Percentiles rank a stretch among this genome's conserved stretches.
phyloP scores from a whole-genome alignment of 2,329 filamentous ascomycete genomes.

The Aquanectria penicillioides region DNA sequence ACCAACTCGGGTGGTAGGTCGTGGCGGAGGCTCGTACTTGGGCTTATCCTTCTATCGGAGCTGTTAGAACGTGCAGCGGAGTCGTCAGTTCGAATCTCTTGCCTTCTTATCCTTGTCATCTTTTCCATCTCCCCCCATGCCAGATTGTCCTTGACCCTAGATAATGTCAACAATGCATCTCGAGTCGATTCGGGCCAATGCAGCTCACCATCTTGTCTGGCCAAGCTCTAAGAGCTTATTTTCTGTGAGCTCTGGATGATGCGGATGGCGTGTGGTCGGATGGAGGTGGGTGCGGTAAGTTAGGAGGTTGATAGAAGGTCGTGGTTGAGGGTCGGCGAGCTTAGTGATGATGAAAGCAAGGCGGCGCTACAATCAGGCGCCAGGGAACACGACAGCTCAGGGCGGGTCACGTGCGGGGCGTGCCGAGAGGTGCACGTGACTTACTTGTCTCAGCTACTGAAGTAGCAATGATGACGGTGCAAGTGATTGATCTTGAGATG shows the following conservation, averaged over 20 bases:
- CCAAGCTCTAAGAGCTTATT: conserved; percentile 44
- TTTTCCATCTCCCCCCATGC: conserved; percentile 84
- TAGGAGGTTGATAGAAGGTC: conserved; percentile 37
- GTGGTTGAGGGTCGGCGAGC: conserved; percentile 39
- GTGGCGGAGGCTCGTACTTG: conserved; percentile 98
- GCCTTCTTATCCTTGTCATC: conserved; percentile 97
- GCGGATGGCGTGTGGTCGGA: conserved; percentile 11
- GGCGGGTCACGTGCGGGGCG: conserved; percentile 45
- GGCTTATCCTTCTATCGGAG: conserved; percentile 92
- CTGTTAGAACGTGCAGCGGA: conserved; percentile 29
- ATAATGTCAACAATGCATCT: conserved; percentile 35
- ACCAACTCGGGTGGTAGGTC: conserved; percentile 94
- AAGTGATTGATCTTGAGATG: too few relatives aligned
- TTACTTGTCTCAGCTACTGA: not conserved
- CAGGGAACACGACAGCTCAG: conserved; percentile 55
- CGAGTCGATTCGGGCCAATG: not conserved
- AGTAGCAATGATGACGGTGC: too few relatives aligned
- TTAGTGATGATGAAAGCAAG: conserved; percentile 48
- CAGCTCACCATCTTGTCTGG: conserved; percentile 49
- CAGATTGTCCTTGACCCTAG: conserved; percentile 87
- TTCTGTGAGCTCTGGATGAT: conserved; percentile 16
- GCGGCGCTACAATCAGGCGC: conserved; percentile 50
- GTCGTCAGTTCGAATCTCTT: conserved; percentile 32
- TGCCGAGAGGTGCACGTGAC: conserved; percentile 33
- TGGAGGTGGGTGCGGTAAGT: conserved; percentile 24